Conservation (phyloP, 225 moss, liverwort and hornwort species). For the Pseudisothecium myosuroides region DNA sequence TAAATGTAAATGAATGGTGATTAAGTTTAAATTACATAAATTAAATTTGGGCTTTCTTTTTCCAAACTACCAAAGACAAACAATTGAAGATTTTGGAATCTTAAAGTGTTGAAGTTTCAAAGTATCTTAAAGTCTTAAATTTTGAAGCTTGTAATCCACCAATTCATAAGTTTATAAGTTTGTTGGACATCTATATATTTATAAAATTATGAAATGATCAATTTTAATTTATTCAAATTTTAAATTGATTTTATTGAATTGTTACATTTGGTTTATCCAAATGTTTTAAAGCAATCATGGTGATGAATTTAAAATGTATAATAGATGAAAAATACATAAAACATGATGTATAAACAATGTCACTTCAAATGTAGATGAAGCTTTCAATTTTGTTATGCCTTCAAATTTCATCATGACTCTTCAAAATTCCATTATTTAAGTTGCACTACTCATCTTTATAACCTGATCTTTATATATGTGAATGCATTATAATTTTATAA, state of each 20-base stretch:
- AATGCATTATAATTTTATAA: not conserved
- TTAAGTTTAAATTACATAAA: too few relatives aligned
- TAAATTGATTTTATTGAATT: not conserved
- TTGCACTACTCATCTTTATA: fast-evolving
- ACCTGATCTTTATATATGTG: fast-evolving
- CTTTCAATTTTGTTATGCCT: not conserved
- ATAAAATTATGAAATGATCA: too few relatives aligned
- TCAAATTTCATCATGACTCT: not conserved
- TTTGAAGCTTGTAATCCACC: fast-evolving
- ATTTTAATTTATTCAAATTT: too few relatives aligned
- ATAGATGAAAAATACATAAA: not conserved
- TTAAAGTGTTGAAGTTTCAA: not conserved
- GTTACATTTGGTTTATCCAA: not conserved
- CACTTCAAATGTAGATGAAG: not conserved
- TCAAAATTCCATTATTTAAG: not conserved
- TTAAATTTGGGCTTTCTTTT: fast-evolving
- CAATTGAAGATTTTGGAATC: not conserved
- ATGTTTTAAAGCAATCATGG: not conserved
- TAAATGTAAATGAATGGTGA: too few relatives aligned
- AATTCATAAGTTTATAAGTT: not conserved
- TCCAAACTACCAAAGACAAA: not conserved
- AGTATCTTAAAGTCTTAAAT: too few relatives aligned
- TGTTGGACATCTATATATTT: not conserved
- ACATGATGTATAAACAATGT: not conserved
- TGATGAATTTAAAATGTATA: too few relatives aligned